phyloP scores from a whole-genome alignment of 805 yeast species.

The Cyberlindnera americana region DNA sequence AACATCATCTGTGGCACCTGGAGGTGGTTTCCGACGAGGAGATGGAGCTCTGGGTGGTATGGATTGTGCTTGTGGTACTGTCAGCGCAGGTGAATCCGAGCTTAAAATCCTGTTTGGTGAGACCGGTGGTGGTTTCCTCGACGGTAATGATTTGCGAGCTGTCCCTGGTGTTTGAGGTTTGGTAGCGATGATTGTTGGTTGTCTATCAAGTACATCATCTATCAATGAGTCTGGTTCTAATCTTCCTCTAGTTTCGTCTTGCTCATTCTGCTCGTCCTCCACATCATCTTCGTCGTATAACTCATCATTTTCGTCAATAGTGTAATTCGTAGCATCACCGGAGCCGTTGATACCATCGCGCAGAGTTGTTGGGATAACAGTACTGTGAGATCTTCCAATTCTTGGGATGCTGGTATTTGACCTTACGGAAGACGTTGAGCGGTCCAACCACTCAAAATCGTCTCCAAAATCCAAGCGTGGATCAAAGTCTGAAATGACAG shows the following conservation, averaged over 20 bases:
- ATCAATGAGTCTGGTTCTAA: neutral
- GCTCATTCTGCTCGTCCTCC: neutral
- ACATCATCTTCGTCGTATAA: conserved; percentile 1
- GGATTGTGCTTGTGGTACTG: neutral
- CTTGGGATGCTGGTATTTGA: neutral
- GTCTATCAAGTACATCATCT: neutral
- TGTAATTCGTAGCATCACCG: conserved; percentile 4
- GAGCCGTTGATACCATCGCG: conserved; percentile 1
- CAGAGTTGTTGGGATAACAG: neutral
- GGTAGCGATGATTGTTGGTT: neutral
- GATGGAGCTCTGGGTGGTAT: conserved; percentile 16
- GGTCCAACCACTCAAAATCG: conserved; percentile 10
- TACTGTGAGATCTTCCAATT: neutral
- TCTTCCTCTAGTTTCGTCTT: conserved; percentile 5
- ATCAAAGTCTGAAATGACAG: conserved; percentile 7
- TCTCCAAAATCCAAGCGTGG: conserved; percentile 3
- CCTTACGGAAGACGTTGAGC: conserved; percentile 5
- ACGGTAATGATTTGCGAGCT: neutral
- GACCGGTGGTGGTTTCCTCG: conserved; percentile 26
- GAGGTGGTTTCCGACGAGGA: conserved; percentile 26
- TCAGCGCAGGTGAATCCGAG: neutral
- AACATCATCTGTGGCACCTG: conserved; percentile 6
- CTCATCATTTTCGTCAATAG: conserved; percentile 9
- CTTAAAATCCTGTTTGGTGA: conserved; percentile 13
- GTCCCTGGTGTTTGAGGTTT: neutral